Base-by-base conservation (phyloP, 1,139 yeast genomes). In the Arxiozyma slooffiae region DNA sequence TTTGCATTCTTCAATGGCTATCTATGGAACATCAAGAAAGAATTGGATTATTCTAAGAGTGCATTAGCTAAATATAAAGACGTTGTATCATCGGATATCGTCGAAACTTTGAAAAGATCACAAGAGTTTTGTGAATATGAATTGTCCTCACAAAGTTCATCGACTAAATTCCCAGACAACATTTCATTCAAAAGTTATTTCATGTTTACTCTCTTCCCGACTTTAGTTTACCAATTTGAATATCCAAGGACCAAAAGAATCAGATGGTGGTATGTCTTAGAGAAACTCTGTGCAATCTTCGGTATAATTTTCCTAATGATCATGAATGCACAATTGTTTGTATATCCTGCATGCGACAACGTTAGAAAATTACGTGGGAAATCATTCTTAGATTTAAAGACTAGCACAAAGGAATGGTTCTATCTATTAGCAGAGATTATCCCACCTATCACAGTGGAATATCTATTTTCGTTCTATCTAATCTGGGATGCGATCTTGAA, bases 401-500 rank as follows among this genome's bases (percentile, higher is more conserved):
- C 30, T 83, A 80, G 62, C 80, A 85, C 17, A 67, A 60, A 64
- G 48, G 71, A 68, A 38, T 87, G 82, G 64, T 81, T 86, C 7
- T 69, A 81, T 52, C 71, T 88, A 30, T 63, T 87, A 41, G 64
- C 86, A 38, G 92, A 86, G 60, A 73, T 87, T 62, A 78, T 85
- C 44, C 90, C 94, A n/a, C 85, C 88, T 21, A 84, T 87, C 63
- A 66, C 77, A 23, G 66, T 82, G 53, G 78, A 83, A 62, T 88
- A 87, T 65, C 64, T 89, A 49, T 71, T 89, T 50, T 81, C 81
- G 0, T 89, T 88, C 67, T 87, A 85, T 65, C 72, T 89, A 52
- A 89, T 89, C 55, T 89, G 97, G 97, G 96, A 89, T 60, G 81
- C 88, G n/a, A 88, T 88, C 49, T 71, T 88, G 57, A 88, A 87